Evolutionary conservation across 2,329 filamentous ascomycete species (phyloP).

Genomic region (Fusarium miscanthi): DNA sequence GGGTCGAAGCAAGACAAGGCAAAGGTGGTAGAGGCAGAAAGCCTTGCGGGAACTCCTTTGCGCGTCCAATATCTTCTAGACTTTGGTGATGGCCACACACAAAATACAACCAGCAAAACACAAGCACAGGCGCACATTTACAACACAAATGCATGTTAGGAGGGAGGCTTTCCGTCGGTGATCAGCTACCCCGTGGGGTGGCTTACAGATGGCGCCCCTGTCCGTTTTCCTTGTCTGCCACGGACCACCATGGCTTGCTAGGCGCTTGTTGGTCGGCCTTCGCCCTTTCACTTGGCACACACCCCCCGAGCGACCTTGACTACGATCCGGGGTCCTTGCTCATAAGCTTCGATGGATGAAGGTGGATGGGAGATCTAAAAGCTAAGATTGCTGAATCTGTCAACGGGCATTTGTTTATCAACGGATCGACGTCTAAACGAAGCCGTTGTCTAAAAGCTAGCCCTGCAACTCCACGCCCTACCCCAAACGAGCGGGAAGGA

Average conservation of each 20-base stretch:
- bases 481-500: slow-evolving; percentile 40
- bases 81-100: slow-evolving; percentile 35
- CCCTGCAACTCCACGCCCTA: slow-evolving; percentile 33
- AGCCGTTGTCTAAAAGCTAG: slow-evolving; percentile 35
- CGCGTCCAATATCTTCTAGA: slow-evolving; percentile 15
- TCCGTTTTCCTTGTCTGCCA: slow-evolving; percentile 33
- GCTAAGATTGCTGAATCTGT: slow-evolving; percentile 34
- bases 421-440: slow-evolving; percentile 37
- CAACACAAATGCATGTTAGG: slow-evolving; percentile 36
- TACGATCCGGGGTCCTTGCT: slow-evolving; percentile 31
- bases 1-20: slow-evolving; percentile 28
- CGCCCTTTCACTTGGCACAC: slow-evolving; percentile 31
- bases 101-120: slow-evolving; percentile 17
- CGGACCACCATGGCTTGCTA: slow-evolving; percentile 33
- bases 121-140: slow-evolving; percentile 41
- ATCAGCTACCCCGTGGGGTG: slow-evolving; percentile 34
- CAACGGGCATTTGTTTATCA: slow-evolving; percentile 39
- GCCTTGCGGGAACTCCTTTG: slow-evolving; percentile 31
- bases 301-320: slow-evolving; percentile 25
- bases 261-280: slow-evolving; percentile 17
- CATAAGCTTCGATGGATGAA: slow-evolving; percentile 35
- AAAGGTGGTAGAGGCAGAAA: slow-evolving; percentile 7
- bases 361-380: slow-evolving; percentile 31
- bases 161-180: slow-evolving; percentile 31
- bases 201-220: slow-evolving; percentile 24